Percentiles rank a stretch among this genome's conserved stretches.
phyloP scores from a whole-genome alignment of 176 grass and related monocot species.

The Panicum miliaceum region DNA sequence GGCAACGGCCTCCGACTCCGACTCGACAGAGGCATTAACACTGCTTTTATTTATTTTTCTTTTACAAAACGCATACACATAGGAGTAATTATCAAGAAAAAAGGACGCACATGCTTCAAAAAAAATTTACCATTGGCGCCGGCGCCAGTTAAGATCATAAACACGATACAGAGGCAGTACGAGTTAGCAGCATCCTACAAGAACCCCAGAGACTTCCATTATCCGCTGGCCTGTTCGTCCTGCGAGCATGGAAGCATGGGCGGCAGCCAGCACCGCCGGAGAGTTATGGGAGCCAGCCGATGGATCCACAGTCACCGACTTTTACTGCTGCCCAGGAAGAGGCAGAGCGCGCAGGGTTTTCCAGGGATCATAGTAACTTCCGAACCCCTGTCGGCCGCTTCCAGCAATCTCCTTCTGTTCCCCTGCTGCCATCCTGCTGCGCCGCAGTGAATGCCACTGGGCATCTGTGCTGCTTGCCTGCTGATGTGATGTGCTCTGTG shows the following conservation, averaged over 20 bases:
- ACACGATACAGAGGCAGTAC: neutral
- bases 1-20: too few relatives aligned
- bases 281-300: slow-evolving; percentile 1
- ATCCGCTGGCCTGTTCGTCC: neutral
- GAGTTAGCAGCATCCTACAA: neutral
- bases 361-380: slow-evolving; percentile 22
- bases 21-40: too few relatives aligned
- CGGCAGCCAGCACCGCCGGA: neutral
- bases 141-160: too few relatives aligned
- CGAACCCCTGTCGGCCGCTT: neutral
- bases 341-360: neutral
- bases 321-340: neutral
- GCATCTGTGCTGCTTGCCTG: neutral
- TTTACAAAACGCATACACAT: too few relatives aligned
- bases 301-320: neutral
- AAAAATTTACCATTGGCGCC: too few relatives aligned
- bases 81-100: too few relatives aligned
- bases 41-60: too few relatives aligned
- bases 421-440: neutral
- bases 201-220: neutral
- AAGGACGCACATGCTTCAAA: too few relatives aligned
- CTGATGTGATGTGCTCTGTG: neutral
- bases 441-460: slow-evolving; percentile 1
- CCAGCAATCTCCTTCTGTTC: neutral
- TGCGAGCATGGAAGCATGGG: neutral